These are phyloP conservation scores for Udeniomyces megalosporus DNA, from an alignment of 768 basidiomycete genomes.

Conservation along the genomic window DNA sequence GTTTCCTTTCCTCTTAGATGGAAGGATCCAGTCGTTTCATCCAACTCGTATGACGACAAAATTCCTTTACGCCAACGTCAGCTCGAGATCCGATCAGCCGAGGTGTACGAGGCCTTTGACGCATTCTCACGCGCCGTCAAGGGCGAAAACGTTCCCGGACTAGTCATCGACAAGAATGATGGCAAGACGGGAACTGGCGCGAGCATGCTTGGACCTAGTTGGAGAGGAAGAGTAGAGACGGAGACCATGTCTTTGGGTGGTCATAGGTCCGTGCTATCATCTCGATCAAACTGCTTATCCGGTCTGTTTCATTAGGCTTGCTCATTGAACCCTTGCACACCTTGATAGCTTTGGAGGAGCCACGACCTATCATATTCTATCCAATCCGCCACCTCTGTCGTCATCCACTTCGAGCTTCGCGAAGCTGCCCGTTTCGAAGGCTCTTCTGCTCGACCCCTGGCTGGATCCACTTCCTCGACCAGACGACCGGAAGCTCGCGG, in stretches of 20 bases:
- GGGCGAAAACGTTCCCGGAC: conserved; percentile 27
- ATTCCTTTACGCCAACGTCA: conserved; percentile 46
- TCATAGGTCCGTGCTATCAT: conserved; percentile 25
- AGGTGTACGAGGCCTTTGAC: conserved; percentile 49
- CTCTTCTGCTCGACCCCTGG: conserved; percentile 14
- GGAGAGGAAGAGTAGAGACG: conserved; percentile 22
- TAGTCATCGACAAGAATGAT: neutral
- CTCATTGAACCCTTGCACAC: neutral
- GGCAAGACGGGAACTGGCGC: neutral
- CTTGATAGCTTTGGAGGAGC: conserved; percentile 7
- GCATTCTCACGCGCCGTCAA: conserved; percentile 43
- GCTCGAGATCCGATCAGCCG: conserved; percentile 49
- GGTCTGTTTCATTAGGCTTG: neutral
- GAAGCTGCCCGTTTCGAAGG: neutral
- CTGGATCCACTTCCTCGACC: neutral
- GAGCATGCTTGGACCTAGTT: conserved; percentile 9
- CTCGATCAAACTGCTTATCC: neutral
- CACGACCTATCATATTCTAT: neutral
- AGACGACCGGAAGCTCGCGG: conserved; percentile 4
- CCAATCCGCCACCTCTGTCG: conserved; percentile 3
- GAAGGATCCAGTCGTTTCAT: no score
- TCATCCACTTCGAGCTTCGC: neutral
- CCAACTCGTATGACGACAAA: conserved; percentile 1
- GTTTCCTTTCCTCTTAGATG: no score
- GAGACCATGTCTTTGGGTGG: conserved; percentile 35